Conservation (phyloP, 1,139 yeast genomes). For the Debaryomyces sp. region DNA sequence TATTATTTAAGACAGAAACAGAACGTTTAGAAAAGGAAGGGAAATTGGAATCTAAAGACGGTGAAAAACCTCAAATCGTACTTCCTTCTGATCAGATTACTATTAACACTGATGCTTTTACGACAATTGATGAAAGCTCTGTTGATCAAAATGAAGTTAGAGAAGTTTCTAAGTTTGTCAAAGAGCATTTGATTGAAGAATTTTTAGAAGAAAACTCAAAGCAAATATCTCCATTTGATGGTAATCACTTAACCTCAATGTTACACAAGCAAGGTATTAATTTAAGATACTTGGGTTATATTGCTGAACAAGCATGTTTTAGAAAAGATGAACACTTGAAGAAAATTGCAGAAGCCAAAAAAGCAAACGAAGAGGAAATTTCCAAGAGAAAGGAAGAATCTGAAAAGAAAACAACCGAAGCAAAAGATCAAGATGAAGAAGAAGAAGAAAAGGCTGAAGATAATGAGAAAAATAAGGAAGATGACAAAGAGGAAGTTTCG, state of each 20-base stretch:
- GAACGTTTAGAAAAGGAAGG: slow-evolving; percentile 53
- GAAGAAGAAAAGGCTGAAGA: slow-evolving; percentile 37
- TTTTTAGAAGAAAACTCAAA: slow-evolving; percentile 60
- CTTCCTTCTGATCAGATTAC: slow-evolving; percentile 60
- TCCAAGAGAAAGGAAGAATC: slow-evolving; percentile 26
- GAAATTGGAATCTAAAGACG: slow-evolving; percentile 31
- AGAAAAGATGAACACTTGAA: slow-evolving; percentile 29
- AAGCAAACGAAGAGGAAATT: slow-evolving; percentile 27
- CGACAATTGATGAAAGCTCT: slow-evolving; percentile 43
- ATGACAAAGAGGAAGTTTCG: slow-evolving; percentile 34
- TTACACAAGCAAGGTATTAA: slow-evolving; percentile 87
- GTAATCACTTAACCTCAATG: slow-evolving; percentile 65
- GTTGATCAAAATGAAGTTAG: slow-evolving; percentile 65
- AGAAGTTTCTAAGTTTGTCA: slow-evolving; percentile 66
- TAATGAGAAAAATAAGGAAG: slow-evolving; percentile 25
- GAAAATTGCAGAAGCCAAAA: slow-evolving; percentile 22
- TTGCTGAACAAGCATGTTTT: slow-evolving; percentile 35
- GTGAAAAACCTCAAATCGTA: slow-evolving; percentile 52
- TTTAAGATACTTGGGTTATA: slow-evolving; percentile 79
- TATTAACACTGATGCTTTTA: slow-evolving; percentile 81
- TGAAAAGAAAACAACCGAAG: slow-evolving; percentile 33
- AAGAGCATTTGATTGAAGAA: slow-evolving; percentile 60
- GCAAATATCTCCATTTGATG: slow-evolving; percentile 75
- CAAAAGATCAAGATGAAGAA: slow-evolving; percentile 20
- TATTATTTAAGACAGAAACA: slow-evolving; percentile 52